Percentiles rank a stretch among this genome's conserved stretches.
phyloP scores from a whole-genome alignment of 73 alveolate species.

The Paramecium primaurelia region DNA sequence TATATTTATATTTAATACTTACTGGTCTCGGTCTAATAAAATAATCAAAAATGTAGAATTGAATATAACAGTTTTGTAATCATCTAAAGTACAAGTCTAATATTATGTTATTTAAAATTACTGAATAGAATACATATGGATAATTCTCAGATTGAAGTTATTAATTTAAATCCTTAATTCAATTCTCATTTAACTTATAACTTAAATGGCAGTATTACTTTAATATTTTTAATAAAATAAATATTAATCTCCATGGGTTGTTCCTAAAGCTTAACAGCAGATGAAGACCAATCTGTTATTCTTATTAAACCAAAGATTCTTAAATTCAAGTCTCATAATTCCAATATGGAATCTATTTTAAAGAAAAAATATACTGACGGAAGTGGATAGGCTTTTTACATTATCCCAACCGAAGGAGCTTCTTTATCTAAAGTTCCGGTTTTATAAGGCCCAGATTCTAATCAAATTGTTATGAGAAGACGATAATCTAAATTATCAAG shows the following conservation, averaged over 20 bases:
- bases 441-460: neutral
- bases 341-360: neutral
- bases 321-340: neutral
- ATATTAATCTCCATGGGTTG: neutral
- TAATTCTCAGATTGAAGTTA: neutral
- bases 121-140: neutral
- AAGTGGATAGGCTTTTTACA: conserved; percentile 3
- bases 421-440: neutral
- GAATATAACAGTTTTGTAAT: neutral
- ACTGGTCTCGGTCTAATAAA: too few species aligned
- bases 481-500: neutral
- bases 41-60: too few species aligned
- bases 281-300: neutral
- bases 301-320: neutral
- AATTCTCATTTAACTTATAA: neutral
- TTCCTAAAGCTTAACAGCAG: neutral
- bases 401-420: neutral
- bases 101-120: neutral
- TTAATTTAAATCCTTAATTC: neutral
- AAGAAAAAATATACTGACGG: neutral
- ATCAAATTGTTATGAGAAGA: neutral
- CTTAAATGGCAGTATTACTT: neutral
- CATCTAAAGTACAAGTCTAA: neutral
- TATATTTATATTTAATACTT: too few species aligned
- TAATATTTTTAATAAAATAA: neutral